These are phyloP conservation scores for Murraya paniculata DNA, from an alignment of 345 rosid species.

Conservation along the genomic window DNA sequence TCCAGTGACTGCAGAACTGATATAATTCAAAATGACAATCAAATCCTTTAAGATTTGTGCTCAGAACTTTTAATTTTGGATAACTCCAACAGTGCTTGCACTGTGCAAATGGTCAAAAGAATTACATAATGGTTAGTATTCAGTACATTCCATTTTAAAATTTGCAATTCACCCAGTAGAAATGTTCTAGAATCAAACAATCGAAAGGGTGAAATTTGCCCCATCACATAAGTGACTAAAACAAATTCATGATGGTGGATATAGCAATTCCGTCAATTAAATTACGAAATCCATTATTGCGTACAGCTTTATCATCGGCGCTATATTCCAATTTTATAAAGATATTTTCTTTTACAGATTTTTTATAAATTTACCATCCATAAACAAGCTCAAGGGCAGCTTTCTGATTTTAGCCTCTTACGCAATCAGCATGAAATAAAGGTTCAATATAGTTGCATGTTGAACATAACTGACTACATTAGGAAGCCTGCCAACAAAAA, in stretches of 20 bases:
- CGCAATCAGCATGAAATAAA: neutral
- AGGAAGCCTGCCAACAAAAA: constrained; percentile 2
- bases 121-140: neutral
- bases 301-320: neutral
- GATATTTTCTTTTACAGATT: too few relatives aligned
- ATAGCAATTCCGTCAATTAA: neutral
- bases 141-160: neutral
- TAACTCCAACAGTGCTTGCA: neutral
- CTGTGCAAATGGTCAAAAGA: neutral
- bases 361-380: neutral
- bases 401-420: neutral
- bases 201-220: neutral
- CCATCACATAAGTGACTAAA: neutral
- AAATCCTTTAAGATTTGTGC: constrained; percentile 24
- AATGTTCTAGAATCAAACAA: neutral
- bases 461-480: neutral
- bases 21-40: constrained; percentile 35
- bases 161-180: neutral
- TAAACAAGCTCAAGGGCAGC: neutral
- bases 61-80: neutral
- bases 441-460: neutral
- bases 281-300: neutral
- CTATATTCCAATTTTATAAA: neutral
- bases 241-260: neutral
- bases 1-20: constrained; percentile 96